Conservation (phyloP, 2,329 filamentous ascomycete genomes). For the Trichoderma endophyticum region DNA sequence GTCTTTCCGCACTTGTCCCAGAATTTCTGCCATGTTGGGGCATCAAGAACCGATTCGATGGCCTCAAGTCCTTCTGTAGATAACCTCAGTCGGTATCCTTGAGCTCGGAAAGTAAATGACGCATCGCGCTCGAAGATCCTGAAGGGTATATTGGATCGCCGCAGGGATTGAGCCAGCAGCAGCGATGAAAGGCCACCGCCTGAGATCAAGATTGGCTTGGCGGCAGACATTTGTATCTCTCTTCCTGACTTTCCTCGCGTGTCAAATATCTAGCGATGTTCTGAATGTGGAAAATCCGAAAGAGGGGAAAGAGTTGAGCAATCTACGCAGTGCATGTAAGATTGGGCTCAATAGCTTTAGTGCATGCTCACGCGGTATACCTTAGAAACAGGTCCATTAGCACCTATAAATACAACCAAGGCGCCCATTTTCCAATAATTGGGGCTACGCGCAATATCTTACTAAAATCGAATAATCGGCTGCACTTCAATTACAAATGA, state of each 20-base stretch:
- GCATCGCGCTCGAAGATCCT: slow-evolving; percentile 55
- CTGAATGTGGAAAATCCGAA: neutral
- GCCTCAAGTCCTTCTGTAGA: slow-evolving; percentile 56
- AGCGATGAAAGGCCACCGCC: slow-evolving; percentile 45
- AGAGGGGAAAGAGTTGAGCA: neutral
- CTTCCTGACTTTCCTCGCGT: too few species aligned
- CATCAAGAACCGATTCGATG: slow-evolving; percentile 55
- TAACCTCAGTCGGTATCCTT: slow-evolving; percentile 60
- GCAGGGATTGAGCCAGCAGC: slow-evolving; percentile 43
- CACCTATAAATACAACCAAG: neutral
- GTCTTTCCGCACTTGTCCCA: slow-evolving; percentile 60
- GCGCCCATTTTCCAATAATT: neutral
- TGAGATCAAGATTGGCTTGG: slow-evolving; percentile 41
- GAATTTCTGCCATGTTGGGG: slow-evolving; percentile 49
- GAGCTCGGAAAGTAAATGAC: slow-evolving; percentile 52
- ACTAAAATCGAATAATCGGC: neutral
- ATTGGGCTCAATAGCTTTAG: neutral
- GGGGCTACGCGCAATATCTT: neutral
- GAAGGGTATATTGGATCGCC: slow-evolving; percentile 45
- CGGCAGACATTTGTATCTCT: slow-evolving; percentile 19
- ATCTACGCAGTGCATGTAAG: neutral
- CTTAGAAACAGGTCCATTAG: neutral
- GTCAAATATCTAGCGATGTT: neutral
- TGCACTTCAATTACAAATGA: neutral
- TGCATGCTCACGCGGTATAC: neutral